These are phyloP conservation scores for Microdochium trichocladiopsis DNA, from an alignment of 2,329 filamentous ascomycete species.

Conservation along the genomic window DNA sequence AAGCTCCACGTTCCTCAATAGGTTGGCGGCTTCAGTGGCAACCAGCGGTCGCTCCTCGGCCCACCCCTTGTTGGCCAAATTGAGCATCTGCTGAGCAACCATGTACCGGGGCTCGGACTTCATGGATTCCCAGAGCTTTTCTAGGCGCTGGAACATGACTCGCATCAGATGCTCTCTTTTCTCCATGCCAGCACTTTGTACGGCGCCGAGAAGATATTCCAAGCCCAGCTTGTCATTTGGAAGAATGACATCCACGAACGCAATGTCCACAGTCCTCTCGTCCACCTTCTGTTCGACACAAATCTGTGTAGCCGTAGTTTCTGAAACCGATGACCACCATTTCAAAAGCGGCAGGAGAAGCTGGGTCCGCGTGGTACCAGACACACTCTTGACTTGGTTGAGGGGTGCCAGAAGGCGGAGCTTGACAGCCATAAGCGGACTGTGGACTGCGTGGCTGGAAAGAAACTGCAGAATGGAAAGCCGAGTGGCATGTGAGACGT, in stretches of 20 bases:
- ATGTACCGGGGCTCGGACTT: slow-evolving; percentile 55
- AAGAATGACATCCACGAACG: slow-evolving; percentile 43
- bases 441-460: slow-evolving; percentile 61
- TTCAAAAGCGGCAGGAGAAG: slow-evolving; percentile 69
- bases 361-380: slow-evolving; percentile 61
- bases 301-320: slow-evolving; percentile 39
- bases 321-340: slow-evolving; percentile 55
- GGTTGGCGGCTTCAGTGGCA: slow-evolving; percentile 58
- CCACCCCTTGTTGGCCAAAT: slow-evolving; percentile 43
- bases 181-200: slow-evolving; percentile 31
- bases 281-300: slow-evolving; percentile 39
- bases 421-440: slow-evolving; percentile 65
- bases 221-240: slow-evolving; percentile 46
- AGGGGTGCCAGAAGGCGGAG: slow-evolving; percentile 64
- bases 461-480: slow-evolving; percentile 64
- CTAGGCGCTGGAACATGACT: slow-evolving; percentile 62
- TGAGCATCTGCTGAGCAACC: slow-evolving; percentile 56
- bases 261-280: slow-evolving; percentile 30
- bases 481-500: slow-evolving; percentile 53
- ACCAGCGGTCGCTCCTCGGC: slow-evolving; percentile 30
- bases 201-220: slow-evolving; percentile 40
- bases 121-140: slow-evolving; percentile 65
- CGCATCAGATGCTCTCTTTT: slow-evolving; percentile 50
- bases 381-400: slow-evolving; percentile 65
- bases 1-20: slow-evolving; percentile 67